phyloP scores from a whole-genome alignment of 805 yeast species.

The Lipomyces sp. region DNA sequence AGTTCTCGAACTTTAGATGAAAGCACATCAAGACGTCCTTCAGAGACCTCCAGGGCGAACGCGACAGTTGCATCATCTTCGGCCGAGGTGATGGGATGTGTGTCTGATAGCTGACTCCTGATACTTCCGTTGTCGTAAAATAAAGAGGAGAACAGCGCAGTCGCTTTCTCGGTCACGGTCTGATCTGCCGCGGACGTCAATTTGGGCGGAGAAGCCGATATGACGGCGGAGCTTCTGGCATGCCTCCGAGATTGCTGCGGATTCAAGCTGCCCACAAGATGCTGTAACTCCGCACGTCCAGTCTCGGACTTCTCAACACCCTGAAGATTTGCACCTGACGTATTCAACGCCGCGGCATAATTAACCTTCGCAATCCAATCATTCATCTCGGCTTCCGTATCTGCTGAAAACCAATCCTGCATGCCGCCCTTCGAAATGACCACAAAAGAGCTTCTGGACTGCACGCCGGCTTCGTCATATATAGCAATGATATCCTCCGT shows the following conservation, averaged over 20 bases:
- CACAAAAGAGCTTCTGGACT: slow-evolving; percentile 33
- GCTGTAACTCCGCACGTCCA: slow-evolving; percentile 6
- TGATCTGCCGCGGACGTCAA: neutral
- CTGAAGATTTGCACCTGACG: slow-evolving; percentile 35
- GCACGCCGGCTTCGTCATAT: slow-evolving; percentile 24
- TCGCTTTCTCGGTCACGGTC: slow-evolving; percentile 1
- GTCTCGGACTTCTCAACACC: slow-evolving; percentile 15
- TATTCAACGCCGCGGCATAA: slow-evolving; percentile 48
- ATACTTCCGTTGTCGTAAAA: slow-evolving; percentile 14
- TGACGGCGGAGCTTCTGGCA: neutral
- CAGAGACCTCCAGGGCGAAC: slow-evolving; percentile 15
- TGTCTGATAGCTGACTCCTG: slow-evolving; percentile 6
- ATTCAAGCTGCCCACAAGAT: slow-evolving; percentile 13
- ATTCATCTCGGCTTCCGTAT: slow-evolving; percentile 45
- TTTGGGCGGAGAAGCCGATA: neutral
- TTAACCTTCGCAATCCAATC: slow-evolving; percentile 61
- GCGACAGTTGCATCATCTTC: slow-evolving; percentile 5
- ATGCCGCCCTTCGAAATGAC: slow-evolving; percentile 35
- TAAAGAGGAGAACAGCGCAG: slow-evolving; percentile 8
- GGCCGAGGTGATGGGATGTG: neutral
- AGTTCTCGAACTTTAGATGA: slow-evolving; percentile 39
- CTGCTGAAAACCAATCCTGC: slow-evolving; percentile 45
- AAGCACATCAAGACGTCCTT: slow-evolving; percentile 34
- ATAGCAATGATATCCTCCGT: slow-evolving; percentile 46
- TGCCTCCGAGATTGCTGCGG: neutral